Base-by-base conservation (phyloP, 2,329 filamentous ascomycete genomes). In the Sporothrix luriei region DNA sequence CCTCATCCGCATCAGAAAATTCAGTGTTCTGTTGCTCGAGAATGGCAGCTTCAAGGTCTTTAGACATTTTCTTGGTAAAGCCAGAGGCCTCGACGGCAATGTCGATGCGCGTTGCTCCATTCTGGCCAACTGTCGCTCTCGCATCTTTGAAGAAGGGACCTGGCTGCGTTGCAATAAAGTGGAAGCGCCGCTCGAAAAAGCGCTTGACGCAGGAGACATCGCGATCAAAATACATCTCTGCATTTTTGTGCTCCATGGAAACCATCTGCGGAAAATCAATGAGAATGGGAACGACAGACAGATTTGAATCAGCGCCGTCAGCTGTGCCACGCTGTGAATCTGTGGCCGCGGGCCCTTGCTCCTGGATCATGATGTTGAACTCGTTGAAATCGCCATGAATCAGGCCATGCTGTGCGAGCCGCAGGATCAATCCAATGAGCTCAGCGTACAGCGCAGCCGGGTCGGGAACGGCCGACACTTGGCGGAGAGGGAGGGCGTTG, bases 301-400 rank as follows among this genome's bases (percentile, higher is more conserved):
- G 21, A 10, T 55, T 43, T 19, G 26, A 19, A 0, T 71, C 64
- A 5, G 46, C 38, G 1, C 68, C 55, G 55, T 52, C 21, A 24
- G 19, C 68, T 2, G 64, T 66, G 21, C 24, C 75, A 7, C 73
- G 74, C 54, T 72, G 1, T 70, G 74, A 57, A 26, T 76, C 75
- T 68, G 77, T 81, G 66, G 83, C 87, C 77, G 94, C 73, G 24
- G 75, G 74, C 68, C 78, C 82, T 69, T 84, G 87, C 78, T 98
- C 94, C 77, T 95, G 93, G 78, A 99, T 89, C 46, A 99, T 83
- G 73, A 99, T 94, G 79, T 99, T 99, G 85, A 99, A 99, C 79
- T 99, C 96, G 82, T 99, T 99, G 83, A 96, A 99, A 78, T 99
- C 95, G 72, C 95, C 95, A 78, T 99, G 95, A 72, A 99, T 99